phyloP scores from a whole-genome alignment of 1,284 basidiomycete species.

The Termitomyces sp. region DNA sequence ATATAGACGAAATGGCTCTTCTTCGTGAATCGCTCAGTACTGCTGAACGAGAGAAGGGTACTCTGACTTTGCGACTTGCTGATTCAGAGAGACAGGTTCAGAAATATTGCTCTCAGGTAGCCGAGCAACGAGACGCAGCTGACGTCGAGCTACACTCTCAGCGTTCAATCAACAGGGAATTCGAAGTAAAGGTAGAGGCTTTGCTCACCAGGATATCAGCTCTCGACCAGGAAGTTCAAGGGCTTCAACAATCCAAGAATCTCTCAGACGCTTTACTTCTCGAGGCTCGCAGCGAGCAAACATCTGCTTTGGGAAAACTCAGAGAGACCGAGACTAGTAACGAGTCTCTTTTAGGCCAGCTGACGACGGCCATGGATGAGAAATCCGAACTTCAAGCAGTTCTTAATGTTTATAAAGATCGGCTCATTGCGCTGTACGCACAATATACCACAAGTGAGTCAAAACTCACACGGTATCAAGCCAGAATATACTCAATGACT shows the following conservation, averaged over 20 bases:
- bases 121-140: background rate
- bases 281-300: background rate
- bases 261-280: background rate
- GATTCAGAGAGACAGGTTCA: constrained; percentile 11
- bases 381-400: constrained; percentile 3
- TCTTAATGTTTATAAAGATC: constrained; percentile 5
- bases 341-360: constrained; percentile 10
- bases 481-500: constrained; percentile 2
- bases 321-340: constrained; percentile 12
- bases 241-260: constrained; percentile 13
- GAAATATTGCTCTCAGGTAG: constrained; percentile 13
- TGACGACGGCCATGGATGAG: constrained; percentile 9
- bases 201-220: constrained; percentile 3
- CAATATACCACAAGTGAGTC: background rate
- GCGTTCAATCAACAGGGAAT: background rate
- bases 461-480: constrained; percentile 5
- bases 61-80: constrained; percentile 5
- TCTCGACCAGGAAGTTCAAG: constrained; percentile 11
- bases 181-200: constrained; percentile 11
- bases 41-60: constrained; percentile 7
- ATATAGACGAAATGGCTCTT: constrained; percentile 1
- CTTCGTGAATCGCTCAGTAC: constrained; percentile 6
- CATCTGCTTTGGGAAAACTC: constrained; percentile 8
- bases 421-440: constrained; percentile 5
- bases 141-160: constrained; percentile 10